Evolutionary conservation across 2,329 filamentous ascomycete species (phyloP), one percentile per base, ranked within the genome.

Genomic region (Penicillium sclerotigenum): DNA sequence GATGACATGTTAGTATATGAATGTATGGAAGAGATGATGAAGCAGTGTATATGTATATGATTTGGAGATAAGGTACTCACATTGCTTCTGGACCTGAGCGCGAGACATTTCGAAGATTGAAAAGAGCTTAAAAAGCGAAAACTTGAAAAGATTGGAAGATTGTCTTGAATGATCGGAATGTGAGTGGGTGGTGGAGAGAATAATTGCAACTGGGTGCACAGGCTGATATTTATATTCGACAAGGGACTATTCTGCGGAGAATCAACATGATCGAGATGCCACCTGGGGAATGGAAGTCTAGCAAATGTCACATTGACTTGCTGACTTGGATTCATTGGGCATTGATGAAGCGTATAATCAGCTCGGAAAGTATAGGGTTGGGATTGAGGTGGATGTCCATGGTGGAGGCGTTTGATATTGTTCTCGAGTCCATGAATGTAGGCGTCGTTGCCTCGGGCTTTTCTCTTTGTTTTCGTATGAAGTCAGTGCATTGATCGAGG

Each of bases 51-150:
- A 33, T 41, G 38, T 6, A 28, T 33, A 33, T 48, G 33, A 13
- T 26, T 47, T 38, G 22, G 22, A 28, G 33, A 11, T 9, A 20
- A 18, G 45, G 3, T 16, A 55, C 57, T 47, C 57, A 70, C 68
- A 65, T 46, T 8, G 29, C 62, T 68, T 65, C 60, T 64, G 52
- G 54, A 66, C 54, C 50, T 64, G 53, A 43, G 49, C 42, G 50
- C 66, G 64, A 62, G 66, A 65, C 67, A 71, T 69, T 60, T 54
- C 59, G 64, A 65, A 54, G 59, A 47, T 57, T 58, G 54, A 47
- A 28, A 47, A 59, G 57, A 54, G 52, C 47, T 59, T 60, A 38
- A 52, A 58, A 60, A 56, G 59, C 54, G 52, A 31, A 53, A 51
- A 38, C 26, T 54, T 55, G 49, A 49, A 42, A 60, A 60, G 52